Evolutionary conservation across 2,329 filamentous ascomycete genomes (phyloP).

Genomic region (Sphaerostilbella broomeana): DNA sequence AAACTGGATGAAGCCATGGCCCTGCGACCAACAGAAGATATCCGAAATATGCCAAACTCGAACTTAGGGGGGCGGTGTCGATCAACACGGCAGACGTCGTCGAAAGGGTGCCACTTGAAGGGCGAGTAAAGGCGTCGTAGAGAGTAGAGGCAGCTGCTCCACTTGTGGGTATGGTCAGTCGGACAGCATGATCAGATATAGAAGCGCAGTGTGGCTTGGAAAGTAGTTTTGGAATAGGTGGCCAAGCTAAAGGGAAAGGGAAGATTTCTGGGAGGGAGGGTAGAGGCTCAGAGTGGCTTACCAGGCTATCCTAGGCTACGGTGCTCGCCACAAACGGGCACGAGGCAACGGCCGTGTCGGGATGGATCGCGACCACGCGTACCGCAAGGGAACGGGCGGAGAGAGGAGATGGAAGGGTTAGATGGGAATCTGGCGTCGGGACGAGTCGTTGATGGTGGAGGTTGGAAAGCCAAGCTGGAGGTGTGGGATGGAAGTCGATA

Average conservation of each 20-base stretch:
- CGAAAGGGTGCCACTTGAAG: no score
- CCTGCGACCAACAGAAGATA: no score
- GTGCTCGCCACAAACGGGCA: slow-evolving; percentile 16
- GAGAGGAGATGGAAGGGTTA: slow-evolving; percentile 13
- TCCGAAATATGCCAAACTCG: no score
- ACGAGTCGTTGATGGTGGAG: slow-evolving; percentile 25
- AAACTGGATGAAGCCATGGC: slow-evolving; percentile 83
- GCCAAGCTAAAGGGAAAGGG: slow-evolving; percentile 9
- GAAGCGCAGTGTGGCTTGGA: slow-evolving; percentile 10
- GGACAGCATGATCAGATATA: slow-evolving; percentile 13
- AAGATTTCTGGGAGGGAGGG: slow-evolving; percentile 7
- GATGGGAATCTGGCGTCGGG: slow-evolving; percentile 20
- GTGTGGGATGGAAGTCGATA: slow-evolving; percentile 18
- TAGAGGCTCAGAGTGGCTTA: slow-evolving; percentile 12
- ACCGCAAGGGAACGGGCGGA: slow-evolving; percentile 21
- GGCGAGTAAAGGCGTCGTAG: not conserved
- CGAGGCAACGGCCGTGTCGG: slow-evolving; percentile 19
- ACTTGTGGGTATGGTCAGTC: slow-evolving; percentile 18
- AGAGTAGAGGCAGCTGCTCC: slow-evolving; percentile 7
- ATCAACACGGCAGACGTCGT: no score
- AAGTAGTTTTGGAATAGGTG: not conserved
- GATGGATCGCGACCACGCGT: slow-evolving; percentile 25
- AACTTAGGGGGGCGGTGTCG: no score
- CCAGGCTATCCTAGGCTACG: slow-evolving; percentile 13
- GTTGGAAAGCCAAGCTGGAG: slow-evolving; percentile 16